These are phyloP conservation scores for Encephalitozoon intestinalis DNA, from an alignment of 371 early-diverging fungal genomes.

Conservation along the genomic window DNA sequence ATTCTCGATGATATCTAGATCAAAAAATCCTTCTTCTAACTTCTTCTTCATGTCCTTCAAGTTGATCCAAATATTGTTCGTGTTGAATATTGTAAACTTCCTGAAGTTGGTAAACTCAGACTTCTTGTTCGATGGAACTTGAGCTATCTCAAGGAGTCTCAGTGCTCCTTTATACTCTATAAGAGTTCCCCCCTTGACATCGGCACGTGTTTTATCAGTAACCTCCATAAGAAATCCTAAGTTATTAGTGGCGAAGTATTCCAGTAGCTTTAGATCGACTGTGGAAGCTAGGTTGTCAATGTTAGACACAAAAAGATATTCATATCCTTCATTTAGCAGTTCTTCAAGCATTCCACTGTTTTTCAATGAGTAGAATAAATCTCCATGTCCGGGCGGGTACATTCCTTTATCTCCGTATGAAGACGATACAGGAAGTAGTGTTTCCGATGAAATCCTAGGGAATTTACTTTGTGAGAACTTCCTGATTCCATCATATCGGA, in stretches of 20 bases:
- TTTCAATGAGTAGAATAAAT: conserved; percentile 81
- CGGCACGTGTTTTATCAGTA: conserved; percentile 96
- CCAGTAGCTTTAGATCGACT: conserved; percentile 80
- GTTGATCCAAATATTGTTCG: conserved; percentile 95
- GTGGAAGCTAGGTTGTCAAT: conserved; percentile 98
- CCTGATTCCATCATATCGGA: conserved; percentile 80
- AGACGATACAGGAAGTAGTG: conserved; percentile 73
- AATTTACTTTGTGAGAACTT: conserved; percentile 93
- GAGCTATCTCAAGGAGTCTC: conserved; percentile 92
- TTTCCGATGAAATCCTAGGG: conserved; percentile 85
- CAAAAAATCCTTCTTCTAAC: conserved; percentile 70
- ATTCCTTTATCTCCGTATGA: conserved; percentile 63
- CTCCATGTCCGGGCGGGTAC: conserved; percentile 99
- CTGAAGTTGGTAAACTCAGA: conserved; percentile 92
- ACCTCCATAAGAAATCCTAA: conserved; percentile 97
- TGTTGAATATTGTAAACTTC: conserved; percentile 99
- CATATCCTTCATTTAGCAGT: conserved; percentile 85
- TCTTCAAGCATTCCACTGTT: conserved; percentile 87
- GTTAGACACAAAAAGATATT: conserved; percentile 94
- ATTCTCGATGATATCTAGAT: conserved; percentile 92
- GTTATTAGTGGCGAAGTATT: conserved; percentile 75
- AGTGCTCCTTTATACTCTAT: conserved; percentile 88
- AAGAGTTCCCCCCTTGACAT: conserved; percentile 97
- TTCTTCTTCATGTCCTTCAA: conserved; percentile 85
- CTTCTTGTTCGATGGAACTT: conserved; percentile 88